These are phyloP conservation scores for Drechslerella dactyloides DNA, from an alignment of 2,329 filamentous ascomycete genomes.

Conservation along the genomic window DNA sequence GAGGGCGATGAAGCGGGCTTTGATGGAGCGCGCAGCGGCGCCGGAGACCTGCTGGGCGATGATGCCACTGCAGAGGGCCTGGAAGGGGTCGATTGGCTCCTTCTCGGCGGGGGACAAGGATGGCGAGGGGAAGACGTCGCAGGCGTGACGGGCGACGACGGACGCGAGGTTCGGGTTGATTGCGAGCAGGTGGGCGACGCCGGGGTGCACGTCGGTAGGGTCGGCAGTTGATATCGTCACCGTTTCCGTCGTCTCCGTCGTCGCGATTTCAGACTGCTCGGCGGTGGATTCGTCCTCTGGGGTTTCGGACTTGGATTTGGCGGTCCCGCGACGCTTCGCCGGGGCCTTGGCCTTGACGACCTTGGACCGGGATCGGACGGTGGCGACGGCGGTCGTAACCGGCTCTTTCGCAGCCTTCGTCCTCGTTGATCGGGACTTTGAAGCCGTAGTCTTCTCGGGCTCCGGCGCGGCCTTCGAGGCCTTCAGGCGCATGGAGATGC, in stretches of 20 bases:
- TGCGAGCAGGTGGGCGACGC: slow-evolving; percentile 35
- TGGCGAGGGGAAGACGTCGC: slow-evolving; percentile 78
- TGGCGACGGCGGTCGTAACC: background rate
- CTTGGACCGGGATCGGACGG: background rate
- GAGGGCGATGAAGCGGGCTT: slow-evolving; percentile 78
- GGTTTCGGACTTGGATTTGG: background rate
- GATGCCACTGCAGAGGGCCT: slow-evolving; percentile 80
- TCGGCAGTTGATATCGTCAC: background rate
- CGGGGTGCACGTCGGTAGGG: slow-evolving; percentile 23
- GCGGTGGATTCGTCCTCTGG: too few species aligned
- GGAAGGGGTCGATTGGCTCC: slow-evolving; percentile 79
- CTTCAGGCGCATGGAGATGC: slow-evolving; percentile 7
- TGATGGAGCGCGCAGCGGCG: slow-evolving; percentile 87
- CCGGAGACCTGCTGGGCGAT: slow-evolving; percentile 97
- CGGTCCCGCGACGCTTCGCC: background rate
- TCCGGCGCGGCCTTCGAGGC: background rate
- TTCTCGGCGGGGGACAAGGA: slow-evolving; percentile 74
- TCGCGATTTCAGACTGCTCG: too few species aligned
- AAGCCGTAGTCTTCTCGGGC: background rate
- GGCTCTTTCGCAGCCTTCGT: background rate
- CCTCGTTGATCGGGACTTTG: background rate
- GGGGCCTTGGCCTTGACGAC: background rate
- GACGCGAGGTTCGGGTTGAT: slow-evolving; percentile 31
- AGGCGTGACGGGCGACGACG: slow-evolving; percentile 59
- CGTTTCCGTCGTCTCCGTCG: too few species aligned